Base-by-base conservation (phyloP, 2,329 filamentous ascomycete genomes). In the Dactylonectria estremocensis region DNA sequence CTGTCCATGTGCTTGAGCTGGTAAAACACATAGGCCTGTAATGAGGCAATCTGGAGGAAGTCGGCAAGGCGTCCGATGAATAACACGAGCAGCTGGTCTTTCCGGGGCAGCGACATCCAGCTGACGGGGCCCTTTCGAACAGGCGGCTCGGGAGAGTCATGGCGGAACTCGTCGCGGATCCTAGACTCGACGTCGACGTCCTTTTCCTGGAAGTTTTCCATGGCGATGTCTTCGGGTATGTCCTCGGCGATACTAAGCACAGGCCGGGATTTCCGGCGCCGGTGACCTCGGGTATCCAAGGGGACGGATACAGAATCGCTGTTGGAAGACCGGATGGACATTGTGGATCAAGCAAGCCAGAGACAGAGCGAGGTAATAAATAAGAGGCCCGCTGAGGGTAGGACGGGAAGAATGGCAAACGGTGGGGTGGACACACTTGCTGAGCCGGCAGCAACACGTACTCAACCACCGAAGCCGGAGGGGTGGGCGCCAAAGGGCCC, bases 1-100 rank as follows among this genome's bases (percentile, higher is more conserved):
- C 86, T 86, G 67, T 83, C 79, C 77, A 94, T 92, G 4, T 89
- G 91, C 72, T 89, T 90, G 14, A 94, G 87, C 79, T 93, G 91
- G 80, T 93, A 94, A 81, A 92, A 94, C 77, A 95, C 88, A 77
- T 94, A 95, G 48, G 90, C 87, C 75, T 92, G 88, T 37, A 92
- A 79, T 2, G 88, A 90, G 7, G 91, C 92, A 66, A 93, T 88
- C 5, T 92, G 92, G 43, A 95, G 81, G 52, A 93, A 93, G 77
- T 95, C 92, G 9, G 92, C 92, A 8, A 94, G 82, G 16, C 92
- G 89, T 54, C 90, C 89, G 28, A 94, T 82, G 11, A 91, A 93
- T 22, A 95, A 81, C 59, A 95, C 90, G 37, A 88, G 81, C 7
- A 95, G 85, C 77, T 95, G 92, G 67, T 89, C 86, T 78, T 93